phyloP scores from a whole-genome alignment of 2,329 filamentous ascomycete genomes.

The Aureobasidium namibiae region DNA sequence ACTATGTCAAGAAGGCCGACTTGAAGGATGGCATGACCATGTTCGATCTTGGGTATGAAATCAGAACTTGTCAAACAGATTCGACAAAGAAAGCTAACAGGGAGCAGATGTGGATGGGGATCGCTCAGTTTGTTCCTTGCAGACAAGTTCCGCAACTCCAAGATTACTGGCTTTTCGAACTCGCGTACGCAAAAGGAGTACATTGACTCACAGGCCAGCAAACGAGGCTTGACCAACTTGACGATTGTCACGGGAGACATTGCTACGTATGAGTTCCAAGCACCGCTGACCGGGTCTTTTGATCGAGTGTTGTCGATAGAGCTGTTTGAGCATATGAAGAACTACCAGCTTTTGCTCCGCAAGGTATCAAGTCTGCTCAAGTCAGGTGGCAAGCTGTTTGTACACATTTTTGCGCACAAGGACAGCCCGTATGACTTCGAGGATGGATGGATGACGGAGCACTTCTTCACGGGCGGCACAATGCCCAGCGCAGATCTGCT shows the following conservation, averaged over 20 bases:
- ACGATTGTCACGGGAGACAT: constrained; percentile 59
- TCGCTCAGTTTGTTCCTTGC: constrained; percentile 58
- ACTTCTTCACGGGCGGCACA: constrained; percentile 66
- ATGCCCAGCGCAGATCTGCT: constrained; percentile 62
- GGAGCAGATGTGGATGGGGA: constrained; percentile 58
- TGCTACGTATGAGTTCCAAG: constrained; percentile 54
- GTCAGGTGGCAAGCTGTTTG: constrained; percentile 57
- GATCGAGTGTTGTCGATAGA: constrained; percentile 63
- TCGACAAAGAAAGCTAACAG: not conserved
- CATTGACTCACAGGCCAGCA: constrained; percentile 52
- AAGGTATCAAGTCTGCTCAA: constrained; percentile 54
- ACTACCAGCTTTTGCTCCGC: constrained; percentile 58
- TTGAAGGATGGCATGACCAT: constrained; percentile 53
- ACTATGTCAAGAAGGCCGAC: constrained; percentile 54
- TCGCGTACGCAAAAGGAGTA: constrained; percentile 60
- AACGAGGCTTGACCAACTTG: constrained; percentile 52
- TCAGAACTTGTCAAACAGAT: too few relatives aligned
- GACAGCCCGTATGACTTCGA: constrained; percentile 63
- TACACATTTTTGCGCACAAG: constrained; percentile 60
- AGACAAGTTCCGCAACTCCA: constrained; percentile 52
- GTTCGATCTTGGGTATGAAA: constrained; percentile 50
- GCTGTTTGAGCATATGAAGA: constrained; percentile 72
- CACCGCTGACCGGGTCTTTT: constrained; percentile 33
- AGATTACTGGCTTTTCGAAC: constrained; percentile 62
- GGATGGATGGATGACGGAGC: constrained; percentile 63